Base-by-base conservation (phyloP, 148 eudicot species). In the Arbutus unedo region DNA sequence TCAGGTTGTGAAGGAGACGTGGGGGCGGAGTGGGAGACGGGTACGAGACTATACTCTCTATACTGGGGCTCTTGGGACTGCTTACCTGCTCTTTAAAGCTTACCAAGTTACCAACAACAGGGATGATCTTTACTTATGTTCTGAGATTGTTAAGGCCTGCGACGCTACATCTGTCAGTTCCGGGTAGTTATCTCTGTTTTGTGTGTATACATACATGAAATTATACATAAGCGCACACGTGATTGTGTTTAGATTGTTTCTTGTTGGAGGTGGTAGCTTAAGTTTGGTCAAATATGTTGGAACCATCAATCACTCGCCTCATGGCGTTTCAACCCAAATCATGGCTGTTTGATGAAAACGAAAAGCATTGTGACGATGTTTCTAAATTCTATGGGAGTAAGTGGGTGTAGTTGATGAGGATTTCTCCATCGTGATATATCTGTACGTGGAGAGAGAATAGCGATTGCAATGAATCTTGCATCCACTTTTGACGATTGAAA, bases 51-150 rank as follows among this genome's bases (percentile, higher is more conserved):
- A 86, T 82, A 90, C 91, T 19, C 77, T 95, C 21, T 95, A 95
- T 50, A 90, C 98, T 15, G 98, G 98, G 64, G 92, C 91, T 82
- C 83, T 95, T 15, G 98, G 98, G 57, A 93, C 96, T 81, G 98
- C 98, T 74, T 93, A 87, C 70, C 83, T 92, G 86, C 86, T 93
- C 16, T 89, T 92, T 59, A 92, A 88, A 90, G 87, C 97, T 74
- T 95, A 90, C 81, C 92, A 92, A 84, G 73, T 91, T 76, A 92
- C 91, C 1, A 82, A 83, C 38, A 87, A 88, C 82, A 87, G 75
- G 49, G 85, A 82, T 81, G 92, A 93, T 86, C 94, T 93, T 84
- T 79, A 50, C 56, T 71, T 89, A 73, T 90, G 89, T 2, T 87
- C 91, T 62, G 89, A 93, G 56, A 91, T 95, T 77, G 84, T 95